Evolutionary conservation across 139 green algal species (phyloP).

Genomic region (Tetratostichococcus sp.): DNA sequence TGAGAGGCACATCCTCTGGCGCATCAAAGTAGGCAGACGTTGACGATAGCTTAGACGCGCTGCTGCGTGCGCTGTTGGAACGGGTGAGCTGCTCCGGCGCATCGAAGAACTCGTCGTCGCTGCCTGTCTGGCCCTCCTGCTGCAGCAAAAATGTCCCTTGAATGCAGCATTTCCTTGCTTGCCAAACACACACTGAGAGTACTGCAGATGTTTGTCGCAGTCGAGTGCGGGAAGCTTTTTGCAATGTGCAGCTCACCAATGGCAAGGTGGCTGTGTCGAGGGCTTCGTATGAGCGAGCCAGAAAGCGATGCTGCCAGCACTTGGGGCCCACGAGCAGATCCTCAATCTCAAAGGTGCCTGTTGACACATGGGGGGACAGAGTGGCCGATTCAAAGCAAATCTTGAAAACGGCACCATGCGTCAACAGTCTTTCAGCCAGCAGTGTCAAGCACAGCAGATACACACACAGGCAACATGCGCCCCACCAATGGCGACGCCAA

Average conservation of each 20-base stretch:
- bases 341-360: slow-evolving; percentile 59
- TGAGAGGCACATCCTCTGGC: not conserved
- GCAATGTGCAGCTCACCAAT: not conserved
- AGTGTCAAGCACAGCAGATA: no score
- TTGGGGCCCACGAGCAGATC: slow-evolving; percentile 62
- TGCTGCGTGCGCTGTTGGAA: slow-evolving; percentile 35
- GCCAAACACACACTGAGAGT: no score
- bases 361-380: no score
- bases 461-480: no score
- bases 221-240: no score
- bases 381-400: no score
- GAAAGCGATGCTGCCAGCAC: slow-evolving; percentile 17
- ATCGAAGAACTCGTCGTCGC: not conserved
- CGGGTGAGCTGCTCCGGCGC: slow-evolving; percentile 9
- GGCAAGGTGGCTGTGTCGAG: not conserved
- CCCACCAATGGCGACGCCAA: slow-evolving; percentile 24
- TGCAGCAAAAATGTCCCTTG: not conserved
- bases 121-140: not conserved
- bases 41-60: slow-evolving; percentile 14
- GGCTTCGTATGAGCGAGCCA: slow-evolving; percentile 27
- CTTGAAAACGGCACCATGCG: no score
- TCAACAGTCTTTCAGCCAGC: no score
- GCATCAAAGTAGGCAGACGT: not conserved
- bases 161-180: no score
- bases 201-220: no score